Conservation (phyloP, 805 yeast species). For the Nakazawaea laoshanensis region DNA sequence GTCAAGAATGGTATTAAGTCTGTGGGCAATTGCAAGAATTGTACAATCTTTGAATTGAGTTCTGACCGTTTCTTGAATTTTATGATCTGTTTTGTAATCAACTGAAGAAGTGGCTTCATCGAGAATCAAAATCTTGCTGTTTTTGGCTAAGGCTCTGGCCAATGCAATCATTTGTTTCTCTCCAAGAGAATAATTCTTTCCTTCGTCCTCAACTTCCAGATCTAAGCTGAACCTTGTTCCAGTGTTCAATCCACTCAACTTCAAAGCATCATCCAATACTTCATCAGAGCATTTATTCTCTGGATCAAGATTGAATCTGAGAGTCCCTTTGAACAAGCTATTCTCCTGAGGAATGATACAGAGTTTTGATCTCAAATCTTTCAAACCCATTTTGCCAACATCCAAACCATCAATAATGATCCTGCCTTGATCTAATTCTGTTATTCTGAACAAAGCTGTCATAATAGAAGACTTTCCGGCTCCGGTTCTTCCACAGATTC, state of each 20-base stretch:
- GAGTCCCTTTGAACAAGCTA: constrained; percentile 70
- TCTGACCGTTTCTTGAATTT: constrained; percentile 42
- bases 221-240: constrained; percentile 41
- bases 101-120: constrained; percentile 66
- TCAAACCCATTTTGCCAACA: constrained; percentile 54
- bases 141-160: constrained; percentile 51
- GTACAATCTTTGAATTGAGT: constrained; percentile 45
- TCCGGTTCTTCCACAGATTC: constrained; percentile 64
- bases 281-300: constrained; percentile 48
- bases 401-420: constrained; percentile 65
- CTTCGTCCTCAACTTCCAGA: constrained; percentile 43
- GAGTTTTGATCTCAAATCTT: constrained; percentile 57
- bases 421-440: constrained; percentile 40
- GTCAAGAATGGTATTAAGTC: constrained; percentile 57
- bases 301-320: constrained; percentile 73
- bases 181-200: constrained; percentile 50
- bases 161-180: constrained; percentile 51
- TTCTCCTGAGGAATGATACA: constrained; percentile 90
- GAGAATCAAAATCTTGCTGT: constrained; percentile 40
- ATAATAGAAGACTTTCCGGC: constrained; percentile 71
- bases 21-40: constrained; percentile 53
- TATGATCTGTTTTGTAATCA: constrained; percentile 49
- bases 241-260: constrained; percentile 45
- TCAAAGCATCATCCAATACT: constrained; percentile 59
- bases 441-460: constrained; percentile 59